phyloP scores from a whole-genome alignment of 306 rosid genomes.

The Casuarina cunninghamiana region DNA sequence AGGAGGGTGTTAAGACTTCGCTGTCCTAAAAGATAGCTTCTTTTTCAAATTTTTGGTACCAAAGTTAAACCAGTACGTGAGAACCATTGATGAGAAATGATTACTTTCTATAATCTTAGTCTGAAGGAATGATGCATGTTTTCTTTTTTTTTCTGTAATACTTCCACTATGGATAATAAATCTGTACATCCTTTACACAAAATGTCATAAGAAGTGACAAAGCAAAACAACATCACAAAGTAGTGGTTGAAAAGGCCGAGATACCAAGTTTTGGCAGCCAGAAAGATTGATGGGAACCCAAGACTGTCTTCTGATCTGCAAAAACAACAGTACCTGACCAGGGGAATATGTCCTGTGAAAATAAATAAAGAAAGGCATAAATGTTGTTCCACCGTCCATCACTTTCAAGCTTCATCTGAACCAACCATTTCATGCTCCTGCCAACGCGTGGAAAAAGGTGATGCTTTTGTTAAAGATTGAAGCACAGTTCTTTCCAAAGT shows the following conservation, averaged over 20 bases:
- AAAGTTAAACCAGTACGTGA: not conserved
- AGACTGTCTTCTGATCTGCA: not conserved
- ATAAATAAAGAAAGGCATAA: not conserved
- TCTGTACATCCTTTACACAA: not conserved
- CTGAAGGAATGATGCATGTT: not conserved
- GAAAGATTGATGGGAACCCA: not conserved
- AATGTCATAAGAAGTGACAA: not conserved
- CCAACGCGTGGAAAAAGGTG: not conserved
- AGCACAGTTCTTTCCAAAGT: not conserved
- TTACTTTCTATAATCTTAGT: no score
- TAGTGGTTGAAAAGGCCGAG: not conserved
- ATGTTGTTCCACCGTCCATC: not conserved
- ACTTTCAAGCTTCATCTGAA: not conserved
- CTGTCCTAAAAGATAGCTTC: not conserved
- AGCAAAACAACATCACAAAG: conserved; percentile 5
- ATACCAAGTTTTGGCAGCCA: not conserved
- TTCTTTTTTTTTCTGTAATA: not conserved
- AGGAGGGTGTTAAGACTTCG: not conserved
- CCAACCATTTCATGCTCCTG: not conserved
- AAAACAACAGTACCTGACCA: not conserved
- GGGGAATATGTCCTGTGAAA: not conserved
- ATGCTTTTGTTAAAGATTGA: not conserved
- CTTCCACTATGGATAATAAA: no score
- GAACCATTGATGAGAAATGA: not conserved
- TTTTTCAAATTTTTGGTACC: not conserved